phyloP scores from a whole-genome alignment of 2,329 filamentous ascomycete species.

The Aspergillus cejpii region DNA sequence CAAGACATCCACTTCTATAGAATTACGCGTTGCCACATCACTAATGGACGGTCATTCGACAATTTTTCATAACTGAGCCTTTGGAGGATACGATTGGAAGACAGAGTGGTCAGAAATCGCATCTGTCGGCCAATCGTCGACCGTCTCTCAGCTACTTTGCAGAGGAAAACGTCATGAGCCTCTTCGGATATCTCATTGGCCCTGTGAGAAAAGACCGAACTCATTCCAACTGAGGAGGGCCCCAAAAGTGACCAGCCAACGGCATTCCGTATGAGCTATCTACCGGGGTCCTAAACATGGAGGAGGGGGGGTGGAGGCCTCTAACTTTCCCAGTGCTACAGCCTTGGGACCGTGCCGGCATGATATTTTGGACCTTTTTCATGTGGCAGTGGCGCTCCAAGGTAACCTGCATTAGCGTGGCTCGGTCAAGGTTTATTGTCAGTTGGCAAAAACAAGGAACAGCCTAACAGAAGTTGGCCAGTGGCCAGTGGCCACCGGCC shows the following conservation, averaged over 20 bases:
- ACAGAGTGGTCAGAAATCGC: background rate
- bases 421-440: conserved; percentile 16
- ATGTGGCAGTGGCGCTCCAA: conserved; percentile 15
- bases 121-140: background rate
- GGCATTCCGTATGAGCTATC: background rate
- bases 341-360: conserved; percentile 27
- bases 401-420: conserved; percentile 37
- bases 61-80: background rate
- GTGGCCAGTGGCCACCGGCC: too few species aligned
- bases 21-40: background rate
- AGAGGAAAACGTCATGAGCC: background rate
- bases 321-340: conserved; percentile 34
- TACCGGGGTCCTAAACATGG: background rate
- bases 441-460: background rate
- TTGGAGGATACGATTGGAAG: background rate
- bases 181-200: background rate
- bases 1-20: background rate
- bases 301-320: conserved; percentile 19
- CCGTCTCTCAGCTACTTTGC: background rate
- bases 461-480: background rate
- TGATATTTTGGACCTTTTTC: conserved; percentile 3
- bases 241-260: background rate
- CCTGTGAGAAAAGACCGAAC: background rate
- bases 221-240: background rate
- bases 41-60: background rate